Evolutionary conservation across 23 red algal species (phyloP).

Genomic region (Gracilariopsis chorda): DNA sequence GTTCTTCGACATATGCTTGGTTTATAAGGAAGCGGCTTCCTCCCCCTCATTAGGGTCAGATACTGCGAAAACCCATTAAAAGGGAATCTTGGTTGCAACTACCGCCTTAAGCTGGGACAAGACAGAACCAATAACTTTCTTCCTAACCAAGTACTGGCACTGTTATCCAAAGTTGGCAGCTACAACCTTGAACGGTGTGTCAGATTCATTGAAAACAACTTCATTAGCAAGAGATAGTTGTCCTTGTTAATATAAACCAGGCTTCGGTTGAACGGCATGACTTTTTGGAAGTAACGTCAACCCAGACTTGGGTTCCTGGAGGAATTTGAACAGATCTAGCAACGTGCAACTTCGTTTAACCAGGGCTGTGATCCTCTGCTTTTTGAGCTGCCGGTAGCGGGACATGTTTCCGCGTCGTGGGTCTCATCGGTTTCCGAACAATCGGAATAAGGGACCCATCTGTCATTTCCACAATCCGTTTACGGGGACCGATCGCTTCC

Average conservation of each 20-base stretch:
- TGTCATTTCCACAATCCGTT: neutral
- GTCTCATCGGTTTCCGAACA: neutral
- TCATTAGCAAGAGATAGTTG: neutral
- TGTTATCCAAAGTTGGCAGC: neutral
- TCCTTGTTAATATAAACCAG: neutral
- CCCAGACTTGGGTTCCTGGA: neutral
- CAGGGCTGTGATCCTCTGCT: no score
- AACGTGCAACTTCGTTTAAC: neutral
- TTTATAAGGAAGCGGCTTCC: neutral
- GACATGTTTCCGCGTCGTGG: neutral
- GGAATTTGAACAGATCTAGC: neutral
- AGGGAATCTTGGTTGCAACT: neutral
- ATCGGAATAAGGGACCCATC: neutral
- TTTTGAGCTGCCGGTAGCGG: neutral
- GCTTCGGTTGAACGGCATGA: neutral
- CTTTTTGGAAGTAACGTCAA: neutral
- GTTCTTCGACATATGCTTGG: neutral
- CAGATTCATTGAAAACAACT: neutral
- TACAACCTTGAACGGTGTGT: neutral
- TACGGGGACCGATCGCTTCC: neutral
- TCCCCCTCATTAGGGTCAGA: neutral
- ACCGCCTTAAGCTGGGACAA: neutral
- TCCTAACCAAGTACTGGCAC: neutral
- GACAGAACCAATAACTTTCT: neutral
- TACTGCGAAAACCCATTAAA: neutral